These are phyloP conservation scores for Blastobotrys apis DNA, from an alignment of 1,139 yeast genomes.

Conservation along the genomic window DNA sequence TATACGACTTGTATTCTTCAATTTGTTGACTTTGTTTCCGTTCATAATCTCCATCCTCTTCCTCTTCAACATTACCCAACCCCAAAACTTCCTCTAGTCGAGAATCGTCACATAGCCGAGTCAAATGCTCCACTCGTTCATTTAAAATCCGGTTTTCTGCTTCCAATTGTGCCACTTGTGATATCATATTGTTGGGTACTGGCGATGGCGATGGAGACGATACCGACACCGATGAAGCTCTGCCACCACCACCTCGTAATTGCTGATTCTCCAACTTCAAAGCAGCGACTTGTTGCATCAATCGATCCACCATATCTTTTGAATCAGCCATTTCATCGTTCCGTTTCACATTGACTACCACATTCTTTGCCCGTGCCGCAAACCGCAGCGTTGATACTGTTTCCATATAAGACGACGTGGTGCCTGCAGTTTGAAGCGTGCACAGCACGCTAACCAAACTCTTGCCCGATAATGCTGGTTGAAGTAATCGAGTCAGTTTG, in stretches of 20 bases:
- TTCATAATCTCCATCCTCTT: conserved; percentile 9
- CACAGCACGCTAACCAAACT: conserved; percentile 85
- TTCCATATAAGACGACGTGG: conserved; percentile 52
- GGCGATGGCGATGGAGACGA: conserved; percentile 4
- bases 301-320: conserved; percentile 25
- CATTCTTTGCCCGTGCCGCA: conserved; percentile 90
- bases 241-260: conserved; percentile 22
- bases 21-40: conserved; percentile 33
- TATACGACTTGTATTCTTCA: conserved; percentile 62
- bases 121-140: conserved; percentile 66
- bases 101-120: conserved; percentile 56
- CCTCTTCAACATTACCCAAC: conserved; percentile 17
- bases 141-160: conserved; percentile 59
- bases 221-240: conserved; percentile 2
- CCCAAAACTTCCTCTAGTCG: conserved; percentile 45
- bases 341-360: conserved; percentile 62
- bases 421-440: conserved; percentile 67
- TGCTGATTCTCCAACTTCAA: conserved; percentile 37
- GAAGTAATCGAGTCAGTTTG: conserved; percentile 78
- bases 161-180: conserved; percentile 45
- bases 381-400: conserved; percentile 83
- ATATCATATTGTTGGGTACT: conserved; percentile 5
- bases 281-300: conserved; percentile 38
- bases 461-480: conserved; percentile 87
- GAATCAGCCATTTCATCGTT: conserved; percentile 31